Evolutionary conservation across 2,329 filamentous ascomycete species (phyloP).

Genomic region (Penicillium decumbens): DNA sequence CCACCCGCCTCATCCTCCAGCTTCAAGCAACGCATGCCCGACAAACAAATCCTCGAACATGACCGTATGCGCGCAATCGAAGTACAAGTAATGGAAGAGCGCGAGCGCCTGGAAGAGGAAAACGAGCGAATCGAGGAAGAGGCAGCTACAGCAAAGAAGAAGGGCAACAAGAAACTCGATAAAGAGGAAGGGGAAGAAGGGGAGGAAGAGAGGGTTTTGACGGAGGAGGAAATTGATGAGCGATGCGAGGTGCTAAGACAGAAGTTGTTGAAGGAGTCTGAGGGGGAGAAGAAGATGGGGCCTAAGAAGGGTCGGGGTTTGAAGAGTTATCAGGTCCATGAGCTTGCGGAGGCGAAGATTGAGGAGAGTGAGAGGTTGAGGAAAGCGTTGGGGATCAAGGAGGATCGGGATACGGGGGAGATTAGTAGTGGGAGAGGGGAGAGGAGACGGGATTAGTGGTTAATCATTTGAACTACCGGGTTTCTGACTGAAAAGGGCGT

Average conservation of each 20-base stretch:
- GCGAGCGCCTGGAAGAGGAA: conserved; percentile 88
- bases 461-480: too few relatives aligned
- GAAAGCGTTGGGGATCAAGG: conserved; percentile 79
- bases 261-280: conserved; percentile 57
- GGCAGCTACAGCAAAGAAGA: conserved; percentile 62
- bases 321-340: conserved; percentile 92
- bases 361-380: conserved; percentile 87
- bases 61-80: conserved; percentile 88
- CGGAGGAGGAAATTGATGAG: conserved; percentile 74
- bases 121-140: conserved; percentile 63
- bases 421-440: conserved; percentile 26
- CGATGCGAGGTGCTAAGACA: conserved; percentile 63
- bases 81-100: conserved; percentile 84
- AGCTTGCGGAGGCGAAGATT: conserved; percentile 92
- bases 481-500: neutral
- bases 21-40: conserved; percentile 76
- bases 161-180: conserved; percentile 60
- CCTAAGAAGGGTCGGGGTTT: conserved; percentile 49
- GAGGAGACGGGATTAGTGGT: conserved; percentile 15
- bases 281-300: conserved; percentile 30
- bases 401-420: conserved; percentile 81
- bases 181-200: conserved; percentile 4
- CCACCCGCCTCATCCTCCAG: conserved; percentile 41
- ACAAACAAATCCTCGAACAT: conserved; percentile 89
- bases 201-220: conserved; percentile 73